Percentiles rank a stretch among this genome's conserved stretches.
Evolutionary conservation across 768 basidiomycete species (phyloP).

Genomic region (Mycena galericulata): DNA sequence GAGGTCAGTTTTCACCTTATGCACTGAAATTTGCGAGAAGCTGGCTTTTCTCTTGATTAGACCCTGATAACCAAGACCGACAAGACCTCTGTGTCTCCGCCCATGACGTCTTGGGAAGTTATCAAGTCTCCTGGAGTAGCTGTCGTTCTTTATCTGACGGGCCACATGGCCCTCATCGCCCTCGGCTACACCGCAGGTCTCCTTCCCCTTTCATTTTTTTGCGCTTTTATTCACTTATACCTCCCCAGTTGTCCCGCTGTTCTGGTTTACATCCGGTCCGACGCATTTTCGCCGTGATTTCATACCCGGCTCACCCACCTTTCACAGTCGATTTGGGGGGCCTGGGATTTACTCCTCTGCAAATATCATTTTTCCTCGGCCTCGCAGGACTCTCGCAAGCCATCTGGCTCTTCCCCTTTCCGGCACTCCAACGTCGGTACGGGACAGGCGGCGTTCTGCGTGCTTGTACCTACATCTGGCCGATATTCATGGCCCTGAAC

Average conservation of each 20-base stretch:
- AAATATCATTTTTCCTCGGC: conserved; percentile 21
- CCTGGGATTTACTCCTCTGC: conserved; percentile 18
- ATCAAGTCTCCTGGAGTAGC: conserved; percentile 18
- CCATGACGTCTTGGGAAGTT: conserved; percentile 19
- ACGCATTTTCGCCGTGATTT: conserved; percentile 11
- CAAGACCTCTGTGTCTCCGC: conserved; percentile 2
- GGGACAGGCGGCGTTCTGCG: conserved; percentile 16
- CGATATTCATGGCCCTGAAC: conserved; percentile 12
- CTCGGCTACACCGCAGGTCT: conserved; percentile 21
- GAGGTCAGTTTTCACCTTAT: conserved; percentile 19
- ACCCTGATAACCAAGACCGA: conserved; percentile 20
- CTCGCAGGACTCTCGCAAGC: conserved; percentile 19
- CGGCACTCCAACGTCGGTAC: conserved; percentile 15
- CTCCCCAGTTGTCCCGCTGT: conserved; percentile 14
- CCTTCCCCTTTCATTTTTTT: no score
- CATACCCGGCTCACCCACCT: conserved; percentile 9
- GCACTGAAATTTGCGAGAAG: no score
- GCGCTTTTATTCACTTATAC: no score
- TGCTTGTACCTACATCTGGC: conserved; percentile 2
- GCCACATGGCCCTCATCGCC: conserved; percentile 9
- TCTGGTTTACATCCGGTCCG: conserved; percentile 20
- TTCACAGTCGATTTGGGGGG: conserved; percentile 14
- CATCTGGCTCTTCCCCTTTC: conserved; percentile 16
- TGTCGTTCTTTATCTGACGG: conserved; percentile 8
- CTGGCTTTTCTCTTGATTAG: conserved; percentile 14